Evolutionary conservation across 768 basidiomycete genomes (phyloP), one percentile per base, ranked within the genome.

Genomic region (Mycena leptocephala): DNA sequence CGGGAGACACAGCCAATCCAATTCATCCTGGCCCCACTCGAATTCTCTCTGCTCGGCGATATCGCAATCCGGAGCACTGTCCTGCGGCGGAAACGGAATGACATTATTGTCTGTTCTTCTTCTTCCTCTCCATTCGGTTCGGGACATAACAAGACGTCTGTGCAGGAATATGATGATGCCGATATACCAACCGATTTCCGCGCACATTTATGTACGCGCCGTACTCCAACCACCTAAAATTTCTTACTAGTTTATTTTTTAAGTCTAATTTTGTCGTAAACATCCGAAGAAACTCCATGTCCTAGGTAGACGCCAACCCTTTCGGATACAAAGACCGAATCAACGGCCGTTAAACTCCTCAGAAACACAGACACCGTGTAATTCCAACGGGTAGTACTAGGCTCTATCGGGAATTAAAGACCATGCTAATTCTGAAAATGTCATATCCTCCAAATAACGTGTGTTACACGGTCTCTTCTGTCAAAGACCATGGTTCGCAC

Each of bases 401-500:
- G n/a, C n/a, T n/a, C n/a, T n/a, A n/a, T n/a, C n/a, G n/a, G n/a
- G n/a, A n/a, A n/a, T 20, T 20, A 46, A 46, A 8, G 41, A 16
- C 10, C 13, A 14, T 4, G 41, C 9, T 8, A 46, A 46, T 20
- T 46, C 18, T 46, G 43, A 46, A 46, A 46, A 20, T 18, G 6
- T 14, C 43, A 46, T 18, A 20, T 20, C 43, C 39, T 10, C 13
- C 39, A 41, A 46, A 46, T 20, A 20, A 46, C 35, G 22, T 46
- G 18, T 46, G 43, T 46, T 46, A 20, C 43, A 46, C 43, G 43
- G 43, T 20, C 43, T 46, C 43, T 46, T 76, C 68, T 76, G 56
- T 81, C 80, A 70, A 72, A 77, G 65, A 78, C 35, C 32, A 79
- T 80, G 76, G 65, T 78, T 30, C 51, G 53, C 64, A 43, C 70